These are phyloP conservation scores for Berberis vulgaris DNA, from an alignment of 164 flowering plant genomes.

Conservation along the genomic window DNA sequence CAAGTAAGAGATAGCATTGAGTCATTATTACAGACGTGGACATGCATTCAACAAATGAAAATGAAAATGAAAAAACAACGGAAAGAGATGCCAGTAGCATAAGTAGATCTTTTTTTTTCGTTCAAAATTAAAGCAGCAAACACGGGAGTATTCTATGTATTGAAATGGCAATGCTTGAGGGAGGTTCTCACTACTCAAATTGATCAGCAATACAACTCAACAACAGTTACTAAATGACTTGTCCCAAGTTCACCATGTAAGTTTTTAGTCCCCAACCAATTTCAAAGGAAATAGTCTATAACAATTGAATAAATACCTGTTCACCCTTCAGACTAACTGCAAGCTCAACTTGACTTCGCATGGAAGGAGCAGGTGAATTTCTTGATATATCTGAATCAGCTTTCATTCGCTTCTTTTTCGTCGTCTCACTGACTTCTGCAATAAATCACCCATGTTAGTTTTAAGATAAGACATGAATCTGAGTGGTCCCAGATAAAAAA, in stretches of 20 bases:
- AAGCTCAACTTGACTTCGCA: constrained; percentile 65
- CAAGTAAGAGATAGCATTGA: no score
- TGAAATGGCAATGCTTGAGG: no score
- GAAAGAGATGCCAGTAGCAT: neutral
- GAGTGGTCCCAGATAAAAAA: no score
- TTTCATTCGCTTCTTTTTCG: constrained; percentile 78
- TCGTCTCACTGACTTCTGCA: constrained; percentile 76
- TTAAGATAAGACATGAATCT: neutral
- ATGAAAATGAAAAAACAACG: neutral
- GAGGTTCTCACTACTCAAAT: no score
- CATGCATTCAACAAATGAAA: neutral
- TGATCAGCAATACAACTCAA: no score
- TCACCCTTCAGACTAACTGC: constrained; percentile 82
- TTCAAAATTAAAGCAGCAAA: no score
- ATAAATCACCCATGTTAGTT: constrained; percentile 8
- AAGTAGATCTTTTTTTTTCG: no score
- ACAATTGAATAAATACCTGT: constrained; percentile 42
- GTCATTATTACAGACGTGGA: no score
- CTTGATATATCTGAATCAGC: constrained; percentile 69
- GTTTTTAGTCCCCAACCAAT: no score
- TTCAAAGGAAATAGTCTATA: no score
- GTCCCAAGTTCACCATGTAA: neutral
- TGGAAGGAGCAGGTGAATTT: constrained; percentile 42
- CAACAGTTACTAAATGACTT: no score
- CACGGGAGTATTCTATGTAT: no score